A percentile compares a stretch with the other conserved stretches of the same genome.
Conservation (phyloP, 805 yeast species). For the Naumovozyma castellii region DNA sequence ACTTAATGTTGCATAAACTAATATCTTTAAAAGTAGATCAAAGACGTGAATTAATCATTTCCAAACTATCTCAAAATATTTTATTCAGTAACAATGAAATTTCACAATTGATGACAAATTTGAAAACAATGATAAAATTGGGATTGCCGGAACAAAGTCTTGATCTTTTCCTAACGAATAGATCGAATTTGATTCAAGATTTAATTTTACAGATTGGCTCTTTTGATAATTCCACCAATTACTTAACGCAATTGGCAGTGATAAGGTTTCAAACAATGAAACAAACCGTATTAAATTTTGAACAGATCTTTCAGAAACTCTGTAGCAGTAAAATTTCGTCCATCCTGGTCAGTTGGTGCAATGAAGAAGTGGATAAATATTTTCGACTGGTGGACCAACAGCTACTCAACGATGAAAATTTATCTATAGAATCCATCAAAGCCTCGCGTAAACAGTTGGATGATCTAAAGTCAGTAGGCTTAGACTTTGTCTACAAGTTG, state of each 20-base stretch:
- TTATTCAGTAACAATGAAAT: conserved; percentile 21
- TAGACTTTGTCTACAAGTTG: conserved; percentile 66
- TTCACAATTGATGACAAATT: conserved; percentile 17
- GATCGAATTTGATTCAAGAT: conserved; percentile 38
- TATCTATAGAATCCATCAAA: conserved; percentile 42
- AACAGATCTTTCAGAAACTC: conserved; percentile 37
- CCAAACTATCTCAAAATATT: conserved; percentile 31
- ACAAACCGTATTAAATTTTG: conserved; percentile 47
- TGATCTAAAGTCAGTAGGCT: conserved; percentile 53
- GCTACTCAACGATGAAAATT: conserved; percentile 50
- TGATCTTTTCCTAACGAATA: conserved; percentile 38
- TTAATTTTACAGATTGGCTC: conserved; percentile 39
- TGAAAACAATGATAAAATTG: conserved; percentile 32
- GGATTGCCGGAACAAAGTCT: conserved; percentile 41
- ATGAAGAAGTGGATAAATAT: conserved; percentile 51
- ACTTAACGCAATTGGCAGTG: conserved; percentile 52
- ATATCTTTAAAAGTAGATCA: conserved; percentile 27
- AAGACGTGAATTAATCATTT: conserved; percentile 26
- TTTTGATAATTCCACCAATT: conserved; percentile 46
- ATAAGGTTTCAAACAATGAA: conserved; percentile 53
- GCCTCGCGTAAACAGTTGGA: conserved; percentile 54
- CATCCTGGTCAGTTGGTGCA: conserved; percentile 71
- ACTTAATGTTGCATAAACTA: conserved; percentile 25
- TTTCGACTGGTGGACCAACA: conserved; percentile 55
- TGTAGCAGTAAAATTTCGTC: conserved; percentile 32